Evolutionary conservation across 768 basidiomycete species (phyloP).

Genomic region (Termitomyces sp.): DNA sequence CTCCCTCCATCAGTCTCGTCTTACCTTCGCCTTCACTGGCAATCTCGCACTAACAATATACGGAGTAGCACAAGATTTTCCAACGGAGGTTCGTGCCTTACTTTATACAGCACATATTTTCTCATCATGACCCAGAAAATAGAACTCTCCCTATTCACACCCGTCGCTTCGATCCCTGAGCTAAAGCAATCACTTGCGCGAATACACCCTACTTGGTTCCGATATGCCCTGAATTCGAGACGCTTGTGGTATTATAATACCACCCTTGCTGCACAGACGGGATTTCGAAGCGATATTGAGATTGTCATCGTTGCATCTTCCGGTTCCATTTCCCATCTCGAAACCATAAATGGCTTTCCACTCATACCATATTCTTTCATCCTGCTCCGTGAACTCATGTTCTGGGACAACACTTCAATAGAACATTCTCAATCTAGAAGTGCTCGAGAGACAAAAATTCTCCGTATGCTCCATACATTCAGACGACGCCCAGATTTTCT

Average conservation of each 20-base stretch:
- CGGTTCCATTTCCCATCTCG: neutral
- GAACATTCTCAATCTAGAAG: neutral
- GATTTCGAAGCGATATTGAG: neutral
- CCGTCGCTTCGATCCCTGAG: neutral
- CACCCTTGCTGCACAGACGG: neutral
- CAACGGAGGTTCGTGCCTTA: neutral
- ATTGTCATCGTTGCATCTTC: neutral
- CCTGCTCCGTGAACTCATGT: conserved; percentile 10
- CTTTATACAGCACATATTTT: neutral
- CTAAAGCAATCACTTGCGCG: conserved; percentile 3
- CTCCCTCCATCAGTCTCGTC: neutral
- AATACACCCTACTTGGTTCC: conserved; percentile 2
- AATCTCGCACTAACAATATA: neutral
- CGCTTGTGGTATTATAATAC: neutral
- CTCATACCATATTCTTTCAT: conserved; percentile 10
- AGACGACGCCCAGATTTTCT: neutral
- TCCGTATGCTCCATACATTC: conserved; percentile 7
- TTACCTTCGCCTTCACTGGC: neutral
- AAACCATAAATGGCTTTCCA: conserved; percentile 2
- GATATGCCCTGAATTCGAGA: neutral
- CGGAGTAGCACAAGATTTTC: neutral
- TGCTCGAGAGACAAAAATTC: neutral
- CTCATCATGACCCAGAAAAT: neutral
- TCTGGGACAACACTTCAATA: conserved; percentile 5
- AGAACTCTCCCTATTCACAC: neutral